phyloP scores from a whole-genome alignment of 225 moss, liverwort and hornwort species.

The Lunularia cruciata region DNA sequence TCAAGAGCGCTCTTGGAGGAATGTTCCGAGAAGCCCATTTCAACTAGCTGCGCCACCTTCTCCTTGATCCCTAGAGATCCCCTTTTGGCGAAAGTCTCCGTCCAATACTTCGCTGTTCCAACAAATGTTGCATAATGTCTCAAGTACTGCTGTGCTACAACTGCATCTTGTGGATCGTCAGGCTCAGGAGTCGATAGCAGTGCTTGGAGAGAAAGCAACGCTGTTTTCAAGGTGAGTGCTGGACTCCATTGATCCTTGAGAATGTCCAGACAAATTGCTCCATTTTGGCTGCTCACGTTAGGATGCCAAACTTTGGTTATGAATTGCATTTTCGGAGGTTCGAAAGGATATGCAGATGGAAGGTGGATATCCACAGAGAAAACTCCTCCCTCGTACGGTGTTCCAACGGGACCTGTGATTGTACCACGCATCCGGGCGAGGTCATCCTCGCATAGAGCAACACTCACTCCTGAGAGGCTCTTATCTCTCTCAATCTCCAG shows the following conservation, averaged over 20 bases:
- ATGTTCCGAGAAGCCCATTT: conserved; percentile 97
- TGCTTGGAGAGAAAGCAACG: conserved; percentile 91
- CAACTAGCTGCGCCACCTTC: conserved; percentile 94
- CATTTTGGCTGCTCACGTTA: conserved; percentile 96
- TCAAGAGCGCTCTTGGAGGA: conserved; percentile 68
- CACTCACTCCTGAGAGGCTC: conserved; percentile 86
- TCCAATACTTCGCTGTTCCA: conserved; percentile 96
- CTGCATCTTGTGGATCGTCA: conserved; percentile 98
- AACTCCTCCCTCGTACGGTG: conserved; percentile 90
- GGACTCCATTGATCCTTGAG: conserved; percentile 99
- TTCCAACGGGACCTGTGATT: conserved; percentile 79
- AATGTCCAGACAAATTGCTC: conserved; percentile 96
- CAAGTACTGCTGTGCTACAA: conserved; percentile 91
- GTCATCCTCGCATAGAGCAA: conserved; percentile 72
- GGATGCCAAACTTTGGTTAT: conserved; percentile 99
- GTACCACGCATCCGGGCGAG: conserved; percentile 94
- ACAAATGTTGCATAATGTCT: conserved; percentile 75
- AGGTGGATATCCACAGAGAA: conserved; percentile 86
- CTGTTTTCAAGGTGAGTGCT: conserved; percentile 90
- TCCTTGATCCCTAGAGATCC: conserved; percentile 84
- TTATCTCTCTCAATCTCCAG: conserved; percentile 94
- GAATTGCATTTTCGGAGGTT: conserved; percentile 99
- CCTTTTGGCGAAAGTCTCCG: conserved; percentile 96
- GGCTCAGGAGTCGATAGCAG: conserved; percentile 94
- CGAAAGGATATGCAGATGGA: conserved; percentile 96